Conservation (phyloP, 2,329 filamentous ascomycete genomes). For the Fusarium redolens region DNA sequence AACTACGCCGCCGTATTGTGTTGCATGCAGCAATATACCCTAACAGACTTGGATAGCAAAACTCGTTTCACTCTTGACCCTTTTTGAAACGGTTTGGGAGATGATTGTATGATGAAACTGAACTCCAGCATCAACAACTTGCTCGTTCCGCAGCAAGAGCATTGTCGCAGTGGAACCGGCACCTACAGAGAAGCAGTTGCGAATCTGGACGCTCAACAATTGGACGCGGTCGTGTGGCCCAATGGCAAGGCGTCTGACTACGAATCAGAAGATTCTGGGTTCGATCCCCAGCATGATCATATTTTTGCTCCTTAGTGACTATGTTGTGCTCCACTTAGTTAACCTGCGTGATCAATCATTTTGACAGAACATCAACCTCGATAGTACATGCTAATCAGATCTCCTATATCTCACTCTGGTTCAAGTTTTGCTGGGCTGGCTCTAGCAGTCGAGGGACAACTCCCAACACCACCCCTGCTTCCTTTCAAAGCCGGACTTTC, state of each 20-base stretch:
- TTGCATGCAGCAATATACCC: not conserved
- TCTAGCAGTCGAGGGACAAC: not conserved
- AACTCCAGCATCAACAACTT: not conserved
- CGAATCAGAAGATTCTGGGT: conserved; percentile 47
- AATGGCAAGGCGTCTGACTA: conserved; percentile 46
- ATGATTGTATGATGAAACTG: too few species aligned
- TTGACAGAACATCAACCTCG: too few species aligned
- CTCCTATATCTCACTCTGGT: too few species aligned
- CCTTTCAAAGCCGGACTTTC: not conserved
- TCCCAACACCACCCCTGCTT: too few species aligned
- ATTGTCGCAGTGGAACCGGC: accelerated
- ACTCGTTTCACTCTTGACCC: too few species aligned
- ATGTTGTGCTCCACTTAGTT: accelerated
- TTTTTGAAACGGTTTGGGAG: too few species aligned
- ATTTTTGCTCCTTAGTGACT: not conserved
- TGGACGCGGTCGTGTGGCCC: conserved; percentile 30
- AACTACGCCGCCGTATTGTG: accelerated
- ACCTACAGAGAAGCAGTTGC: not conserved
- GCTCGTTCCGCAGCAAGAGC: accelerated
- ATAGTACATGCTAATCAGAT: too few species aligned
- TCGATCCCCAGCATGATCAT: conserved; percentile 43
- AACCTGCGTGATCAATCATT: too few species aligned
- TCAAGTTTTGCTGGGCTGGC: too few species aligned
- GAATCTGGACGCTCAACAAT: not conserved
- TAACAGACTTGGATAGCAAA: accelerated